These are phyloP conservation scores for Trypanosoma theileri DNA, from an alignment of 208 protist genomes.

Conservation along the genomic window DNA sequence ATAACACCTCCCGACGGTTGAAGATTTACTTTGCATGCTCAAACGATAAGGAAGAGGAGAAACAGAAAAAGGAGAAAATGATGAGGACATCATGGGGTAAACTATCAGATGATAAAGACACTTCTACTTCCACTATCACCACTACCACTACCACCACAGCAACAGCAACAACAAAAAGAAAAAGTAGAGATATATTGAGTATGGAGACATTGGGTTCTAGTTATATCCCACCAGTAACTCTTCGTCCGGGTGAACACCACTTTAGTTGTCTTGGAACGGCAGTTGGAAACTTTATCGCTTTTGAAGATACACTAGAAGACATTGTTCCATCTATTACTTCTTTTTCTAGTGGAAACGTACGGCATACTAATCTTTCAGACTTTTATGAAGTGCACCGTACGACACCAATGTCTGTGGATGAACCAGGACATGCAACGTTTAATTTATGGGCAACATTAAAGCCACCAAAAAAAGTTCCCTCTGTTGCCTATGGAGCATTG, in stretches of 20 bases:
- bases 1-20: conserved; percentile 64
- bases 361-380: conserved; percentile 41
- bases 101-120: no score
- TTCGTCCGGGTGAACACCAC: conserved; percentile 73
- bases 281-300: conserved; percentile 53
- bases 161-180: no score
- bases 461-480: conserved; percentile 32
- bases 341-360: conserved; percentile 23
- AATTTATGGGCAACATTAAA: conserved; percentile 75
- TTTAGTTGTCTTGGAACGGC: conserved; percentile 75
- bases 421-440: conserved; percentile 53
- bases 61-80: conserved; percentile 1
- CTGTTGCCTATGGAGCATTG: conserved; percentile 38
- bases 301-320: conserved; percentile 65
- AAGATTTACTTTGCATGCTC: conserved; percentile 58
- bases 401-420: conserved; percentile 57
- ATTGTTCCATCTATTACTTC: conserved; percentile 40
- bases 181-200: no score
- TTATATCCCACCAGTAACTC: conserved; percentile 26
- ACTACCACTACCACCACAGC: no score
- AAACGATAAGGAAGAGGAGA: conserved; percentile 20
- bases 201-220: no score
- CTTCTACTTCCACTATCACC: no score
- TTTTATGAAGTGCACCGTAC: conserved; percentile 73
- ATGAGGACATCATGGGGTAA: not conserved